Percentiles rank a stretch among this genome's conserved stretches.
These are phyloP conservation scores for Penicillium verhagenii DNA, from an alignment of 495 filamentous ascomycete genomes.

Conservation along the genomic window DNA sequence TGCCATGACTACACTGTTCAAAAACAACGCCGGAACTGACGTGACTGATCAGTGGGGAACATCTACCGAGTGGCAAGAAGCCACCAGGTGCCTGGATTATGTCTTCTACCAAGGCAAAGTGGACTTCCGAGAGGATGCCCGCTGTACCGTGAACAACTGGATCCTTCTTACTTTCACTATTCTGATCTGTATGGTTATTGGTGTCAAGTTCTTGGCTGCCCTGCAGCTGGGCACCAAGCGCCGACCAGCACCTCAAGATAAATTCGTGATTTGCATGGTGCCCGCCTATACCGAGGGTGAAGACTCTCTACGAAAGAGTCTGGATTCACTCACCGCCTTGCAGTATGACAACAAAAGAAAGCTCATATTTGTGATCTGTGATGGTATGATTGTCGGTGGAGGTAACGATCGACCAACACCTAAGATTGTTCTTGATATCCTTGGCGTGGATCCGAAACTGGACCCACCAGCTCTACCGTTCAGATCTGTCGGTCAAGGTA, in stretches of 20 bases:
- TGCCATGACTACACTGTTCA: conserved; percentile 61
- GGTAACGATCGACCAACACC: conserved; percentile 97
- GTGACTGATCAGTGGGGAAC: conserved; percentile 64
- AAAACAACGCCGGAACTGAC: conserved; percentile 73
- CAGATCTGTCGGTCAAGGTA: conserved; percentile 85
- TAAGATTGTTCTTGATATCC: conserved; percentile 94
- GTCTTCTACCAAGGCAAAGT: conserved; percentile 78
- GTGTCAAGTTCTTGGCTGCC: conserved; percentile 89
- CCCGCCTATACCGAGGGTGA: conserved; percentile 98
- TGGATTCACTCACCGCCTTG: conserved; percentile 91
- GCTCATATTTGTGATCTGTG: conserved; percentile 88
- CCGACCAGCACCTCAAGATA: conserved; percentile 87
- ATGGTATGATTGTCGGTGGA: conserved; percentile 94
- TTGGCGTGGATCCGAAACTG: conserved; percentile 94
- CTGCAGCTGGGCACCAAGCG: conserved; percentile 92
- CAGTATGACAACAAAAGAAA: conserved; percentile 99
- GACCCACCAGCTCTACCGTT: conserved; percentile 92
- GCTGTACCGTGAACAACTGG: conserved; percentile 88
- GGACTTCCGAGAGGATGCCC: conserved; percentile 76
- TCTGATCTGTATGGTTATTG: conserved; percentile 74
- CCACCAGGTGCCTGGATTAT: conserved; percentile 76
- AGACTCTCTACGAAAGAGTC: conserved; percentile 84
- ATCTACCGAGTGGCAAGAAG: conserved; percentile 52
- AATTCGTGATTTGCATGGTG: conserved; percentile 98
- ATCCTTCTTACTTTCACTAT: conserved; percentile 84